These are phyloP conservation scores for Diddensiella caesifluorescens DNA, from an alignment of 805 yeast genomes.

Conservation along the genomic window DNA sequence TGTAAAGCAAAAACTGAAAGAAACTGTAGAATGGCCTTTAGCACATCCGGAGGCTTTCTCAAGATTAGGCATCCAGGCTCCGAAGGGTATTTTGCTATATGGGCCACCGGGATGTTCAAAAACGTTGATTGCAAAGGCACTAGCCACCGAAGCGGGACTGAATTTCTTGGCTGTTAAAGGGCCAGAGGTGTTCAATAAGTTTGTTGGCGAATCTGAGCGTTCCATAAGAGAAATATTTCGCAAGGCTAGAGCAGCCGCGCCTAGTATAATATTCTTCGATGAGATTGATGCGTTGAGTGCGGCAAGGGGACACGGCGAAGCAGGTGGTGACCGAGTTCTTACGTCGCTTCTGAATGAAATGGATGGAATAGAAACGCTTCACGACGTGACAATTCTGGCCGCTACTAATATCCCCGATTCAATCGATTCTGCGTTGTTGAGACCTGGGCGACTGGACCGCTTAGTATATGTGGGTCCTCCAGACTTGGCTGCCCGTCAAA, in stretches of 20 bases:
- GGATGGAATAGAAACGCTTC: conserved; percentile 94
- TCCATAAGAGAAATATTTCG: conserved; percentile 91
- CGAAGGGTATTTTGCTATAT: conserved; percentile 85
- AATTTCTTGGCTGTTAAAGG: conserved; percentile 95
- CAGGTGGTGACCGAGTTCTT: conserved; percentile 71
- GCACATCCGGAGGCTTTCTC: conserved; percentile 74
- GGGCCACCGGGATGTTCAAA: conserved; percentile 99
- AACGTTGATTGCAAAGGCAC: conserved; percentile 88
- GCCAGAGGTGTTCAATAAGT: conserved; percentile 91
- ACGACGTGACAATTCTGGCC: conserved; percentile 89
- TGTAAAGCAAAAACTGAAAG: conserved; percentile 72
- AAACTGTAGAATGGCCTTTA: conserved; percentile 88
- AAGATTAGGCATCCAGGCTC: conserved; percentile 77
- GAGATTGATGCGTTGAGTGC: conserved; percentile 92
- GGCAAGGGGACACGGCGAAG: conserved; percentile 55
- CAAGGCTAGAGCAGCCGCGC: conserved; percentile 91
- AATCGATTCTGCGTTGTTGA: conserved; percentile 83
- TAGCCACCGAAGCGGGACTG: conserved; percentile 92
- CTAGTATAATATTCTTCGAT: conserved; percentile 90
- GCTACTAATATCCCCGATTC: conserved; percentile 95
- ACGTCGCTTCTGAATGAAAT: conserved; percentile 90
- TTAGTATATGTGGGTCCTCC: conserved; percentile 94
- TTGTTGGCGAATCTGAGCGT: conserved; percentile 91
- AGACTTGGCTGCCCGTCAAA: conserved; percentile 69
- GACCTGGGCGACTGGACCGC: conserved; percentile 95